These are phyloP conservation scores for Clarireedia hainanense DNA, from an alignment of 2,329 filamentous ascomycete genomes.

Conservation along the genomic window DNA sequence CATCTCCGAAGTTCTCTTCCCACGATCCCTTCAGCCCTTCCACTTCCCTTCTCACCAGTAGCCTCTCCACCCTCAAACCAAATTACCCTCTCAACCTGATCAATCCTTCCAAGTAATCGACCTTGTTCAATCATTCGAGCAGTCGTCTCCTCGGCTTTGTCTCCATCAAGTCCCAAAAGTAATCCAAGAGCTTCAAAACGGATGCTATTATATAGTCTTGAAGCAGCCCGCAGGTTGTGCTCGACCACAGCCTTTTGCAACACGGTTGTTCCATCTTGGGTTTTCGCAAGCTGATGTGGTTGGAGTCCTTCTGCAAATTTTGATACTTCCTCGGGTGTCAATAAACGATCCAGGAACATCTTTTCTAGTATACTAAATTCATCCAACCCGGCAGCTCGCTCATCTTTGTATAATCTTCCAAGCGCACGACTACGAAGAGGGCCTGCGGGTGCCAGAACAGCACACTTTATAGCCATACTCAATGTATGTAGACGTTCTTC, in stretches of 20 bases:
- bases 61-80: constrained; percentile 75
- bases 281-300: constrained; percentile 84
- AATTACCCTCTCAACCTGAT: constrained; percentile 85
- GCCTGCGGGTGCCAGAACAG: constrained; percentile 84
- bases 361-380: constrained; percentile 91
- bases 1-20: constrained; percentile 72
- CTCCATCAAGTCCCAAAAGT: constrained; percentile 69
- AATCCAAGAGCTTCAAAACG: constrained; percentile 65
- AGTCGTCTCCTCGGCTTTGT: constrained; percentile 83
- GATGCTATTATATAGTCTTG: constrained; percentile 72
- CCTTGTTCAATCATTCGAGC: constrained; percentile 95
- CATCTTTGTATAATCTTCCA: constrained; percentile 86
- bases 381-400: constrained; percentile 64
- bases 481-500: constrained; percentile 80
- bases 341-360: constrained; percentile 87
- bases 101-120: constrained; percentile 77
- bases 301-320: constrained; percentile 74
- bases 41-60: constrained; percentile 59
- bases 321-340: constrained; percentile 74
- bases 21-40: constrained; percentile 53
- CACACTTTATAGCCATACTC: constrained; percentile 81
- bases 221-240: constrained; percentile 87
- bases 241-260: constrained; percentile 90
- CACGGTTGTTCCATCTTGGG: constrained; percentile 85
- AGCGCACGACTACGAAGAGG: constrained; percentile 74